Percentiles rank a stretch among this genome's conserved stretches.
phyloP scores from a whole-genome alignment of 441 rosid species.

The Populus hybrid region DNA sequence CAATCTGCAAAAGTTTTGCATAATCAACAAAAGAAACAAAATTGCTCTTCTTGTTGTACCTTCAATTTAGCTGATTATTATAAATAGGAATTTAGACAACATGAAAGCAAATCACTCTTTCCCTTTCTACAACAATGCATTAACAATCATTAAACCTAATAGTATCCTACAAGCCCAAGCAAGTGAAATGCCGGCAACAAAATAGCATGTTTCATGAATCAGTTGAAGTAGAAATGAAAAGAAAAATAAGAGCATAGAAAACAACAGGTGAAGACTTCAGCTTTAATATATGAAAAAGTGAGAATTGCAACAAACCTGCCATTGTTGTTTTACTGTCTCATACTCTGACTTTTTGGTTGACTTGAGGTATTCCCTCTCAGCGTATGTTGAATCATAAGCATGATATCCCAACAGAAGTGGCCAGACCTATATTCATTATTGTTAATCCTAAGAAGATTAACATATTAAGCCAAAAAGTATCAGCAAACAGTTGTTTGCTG shows the following conservation, averaged over 20 bases:
- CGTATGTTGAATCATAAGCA: slow-evolving; percentile 75
- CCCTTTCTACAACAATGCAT: not conserved
- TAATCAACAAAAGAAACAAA: not conserved
- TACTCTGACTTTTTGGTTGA: slow-evolving; percentile 65
- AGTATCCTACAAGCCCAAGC: not conserved
- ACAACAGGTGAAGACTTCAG: not conserved
- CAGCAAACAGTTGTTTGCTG: slow-evolving; percentile 11
- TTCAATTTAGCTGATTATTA: not conserved
- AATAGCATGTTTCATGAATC: not conserved
- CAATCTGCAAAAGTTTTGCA: not conserved
- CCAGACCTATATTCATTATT: slow-evolving; percentile 65
- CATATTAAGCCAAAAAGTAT: slow-evolving; percentile 20
- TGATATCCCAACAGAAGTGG: slow-evolving; percentile 80
- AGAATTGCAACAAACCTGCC: slow-evolving; percentile 64
- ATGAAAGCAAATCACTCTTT: not conserved
- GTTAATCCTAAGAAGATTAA: slow-evolving; percentile 22
- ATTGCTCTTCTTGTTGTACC: not conserved
- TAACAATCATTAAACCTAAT: not conserved
- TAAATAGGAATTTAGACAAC: not conserved
- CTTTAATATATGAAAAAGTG: not conserved
- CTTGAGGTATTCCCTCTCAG: slow-evolving; percentile 76
- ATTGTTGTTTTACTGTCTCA: slow-evolving; percentile 76
- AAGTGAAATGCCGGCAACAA: not conserved
- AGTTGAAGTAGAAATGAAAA: not conserved
- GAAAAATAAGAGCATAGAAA: not conserved